Evolutionary conservation across 108 stramenopile genomes (phyloP).

Genomic region (Nitzschia sp.): DNA sequence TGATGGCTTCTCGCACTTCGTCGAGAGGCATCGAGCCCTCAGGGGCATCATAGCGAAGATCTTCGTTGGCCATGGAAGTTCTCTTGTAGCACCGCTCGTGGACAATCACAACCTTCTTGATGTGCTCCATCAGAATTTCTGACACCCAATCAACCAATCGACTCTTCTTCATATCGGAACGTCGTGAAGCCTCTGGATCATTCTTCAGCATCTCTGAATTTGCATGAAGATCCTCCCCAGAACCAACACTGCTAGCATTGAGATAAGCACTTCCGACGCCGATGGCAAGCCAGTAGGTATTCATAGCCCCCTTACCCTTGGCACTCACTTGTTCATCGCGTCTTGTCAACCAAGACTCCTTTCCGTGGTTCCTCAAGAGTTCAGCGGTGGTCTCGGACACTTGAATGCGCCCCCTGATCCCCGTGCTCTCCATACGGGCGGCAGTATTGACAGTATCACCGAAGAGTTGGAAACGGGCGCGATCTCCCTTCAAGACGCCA

Average conservation of each 20-base stretch:
- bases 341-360: conserved; percentile 11
- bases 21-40: conserved; percentile 8
- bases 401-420: conserved; percentile 21
- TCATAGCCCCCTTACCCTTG: conserved; percentile 22
- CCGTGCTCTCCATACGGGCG: conserved; percentile 43
- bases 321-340: conserved; percentile 15
- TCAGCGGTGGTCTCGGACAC: conserved; percentile 26
- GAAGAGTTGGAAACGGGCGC: background rate
- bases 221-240: background rate
- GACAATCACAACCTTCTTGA: conserved; percentile 7
- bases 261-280: background rate
- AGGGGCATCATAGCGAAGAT: background rate
- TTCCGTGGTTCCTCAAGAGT: conserved; percentile 10
- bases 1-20: conserved; percentile 16
- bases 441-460: conserved; percentile 36
- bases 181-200: background rate
- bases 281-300: conserved; percentile 15
- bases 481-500: conserved; percentile 2
- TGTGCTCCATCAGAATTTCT: conserved; percentile 4
- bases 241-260: background rate
- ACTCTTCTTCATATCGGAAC: background rate
- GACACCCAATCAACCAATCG: conserved; percentile 10
- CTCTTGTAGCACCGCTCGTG: background rate
- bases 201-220: background rate
- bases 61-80: background rate